These are phyloP conservation scores for Mrakia hoshinonis DNA, from an alignment of 768 basidiomycete species.

Conservation along the genomic window DNA sequence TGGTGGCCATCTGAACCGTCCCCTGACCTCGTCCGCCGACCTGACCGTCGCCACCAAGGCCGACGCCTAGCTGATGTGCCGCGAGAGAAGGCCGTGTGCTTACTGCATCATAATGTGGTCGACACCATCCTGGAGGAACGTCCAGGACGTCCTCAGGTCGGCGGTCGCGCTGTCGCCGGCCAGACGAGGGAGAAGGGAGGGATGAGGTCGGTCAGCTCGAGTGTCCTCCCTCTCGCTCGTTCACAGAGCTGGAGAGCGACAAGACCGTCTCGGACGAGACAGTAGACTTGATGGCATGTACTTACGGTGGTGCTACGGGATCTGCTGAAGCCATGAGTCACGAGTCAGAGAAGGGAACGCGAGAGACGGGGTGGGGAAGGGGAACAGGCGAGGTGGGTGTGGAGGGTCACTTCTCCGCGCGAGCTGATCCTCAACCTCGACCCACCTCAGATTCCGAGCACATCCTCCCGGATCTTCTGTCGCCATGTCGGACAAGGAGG, in stretches of 20 bases:
- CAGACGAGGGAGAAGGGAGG: neutral
- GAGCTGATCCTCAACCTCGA: neutral
- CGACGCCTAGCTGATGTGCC: neutral
- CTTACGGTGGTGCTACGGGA: slow-evolving; percentile 23
- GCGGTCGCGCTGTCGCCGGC: neutral
- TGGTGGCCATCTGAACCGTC: too few species aligned
- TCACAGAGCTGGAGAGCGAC: neutral
- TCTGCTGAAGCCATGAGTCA: neutral
- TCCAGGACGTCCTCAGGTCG: slow-evolving; percentile 37
- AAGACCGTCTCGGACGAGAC: too few species aligned
- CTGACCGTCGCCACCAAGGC: neutral
- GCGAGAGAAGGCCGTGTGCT: slow-evolving; percentile 28
- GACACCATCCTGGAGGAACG: slow-evolving; percentile 47
- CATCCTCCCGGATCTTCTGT: too few species aligned
- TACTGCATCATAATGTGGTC: slow-evolving; percentile 42
- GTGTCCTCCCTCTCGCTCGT: neutral
- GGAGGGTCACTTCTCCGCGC: neutral
- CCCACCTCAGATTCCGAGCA: neutral
- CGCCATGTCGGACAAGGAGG: slow-evolving; percentile 28
- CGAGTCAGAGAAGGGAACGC: neutral
- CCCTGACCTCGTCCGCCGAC: neutral
- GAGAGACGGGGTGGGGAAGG: neutral
- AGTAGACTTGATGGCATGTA: neutral
- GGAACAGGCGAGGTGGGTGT: neutral
- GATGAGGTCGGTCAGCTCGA: neutral